Evolutionary conservation across 768 basidiomycete genomes (phyloP), one percentile per base, ranked within the genome.

Genomic region (Hortiboletus campestris): DNA sequence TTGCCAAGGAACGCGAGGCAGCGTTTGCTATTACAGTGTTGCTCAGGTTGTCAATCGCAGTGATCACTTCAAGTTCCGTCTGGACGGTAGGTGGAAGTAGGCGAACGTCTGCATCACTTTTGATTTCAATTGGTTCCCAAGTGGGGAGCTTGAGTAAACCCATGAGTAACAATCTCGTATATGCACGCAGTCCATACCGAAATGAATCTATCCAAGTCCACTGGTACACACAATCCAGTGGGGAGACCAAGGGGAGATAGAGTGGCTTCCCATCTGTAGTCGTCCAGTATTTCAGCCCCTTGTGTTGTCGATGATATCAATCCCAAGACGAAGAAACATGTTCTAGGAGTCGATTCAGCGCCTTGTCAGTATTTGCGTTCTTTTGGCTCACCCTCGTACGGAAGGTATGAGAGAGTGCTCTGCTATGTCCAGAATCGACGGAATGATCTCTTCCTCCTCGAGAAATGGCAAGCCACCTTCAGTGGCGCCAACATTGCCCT

Each of bases 21-120:
- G 91, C 84, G 65, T 95, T 95, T 0, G 95, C 94, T 55, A 98
- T 90, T 48, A 98, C 94, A 19, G 94, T 92, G 67, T 99, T 99
- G 29, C 89, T 87, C 40, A 99, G 78, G 68, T 98, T 98, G 63
- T 94, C 89, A 47, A 99, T 91, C 5, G 92, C 91, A 5, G 88
- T 87, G 62, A 95, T 80, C 29, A 92, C 86, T 62, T 96, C 92
- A 6, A 85, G 78, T 63, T 98, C 95, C 36, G 81, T 75, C 57
- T 86, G 83, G 8, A 82, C 76, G 0, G 81, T 80, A 10, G 90
- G 84, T 5, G 88, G 84, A 55, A 84, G 74, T 29, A 95, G 71
- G 3, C 81, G 83, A 54, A 73, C 55, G 71, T 80, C 55, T 47
- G 73, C 63, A 34, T 68, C 67, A 34, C 69, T 61, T 35, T 63